Base-by-base conservation (phyloP, 176 grass and related monocot genomes). In the Oryza coarctata region DNA sequence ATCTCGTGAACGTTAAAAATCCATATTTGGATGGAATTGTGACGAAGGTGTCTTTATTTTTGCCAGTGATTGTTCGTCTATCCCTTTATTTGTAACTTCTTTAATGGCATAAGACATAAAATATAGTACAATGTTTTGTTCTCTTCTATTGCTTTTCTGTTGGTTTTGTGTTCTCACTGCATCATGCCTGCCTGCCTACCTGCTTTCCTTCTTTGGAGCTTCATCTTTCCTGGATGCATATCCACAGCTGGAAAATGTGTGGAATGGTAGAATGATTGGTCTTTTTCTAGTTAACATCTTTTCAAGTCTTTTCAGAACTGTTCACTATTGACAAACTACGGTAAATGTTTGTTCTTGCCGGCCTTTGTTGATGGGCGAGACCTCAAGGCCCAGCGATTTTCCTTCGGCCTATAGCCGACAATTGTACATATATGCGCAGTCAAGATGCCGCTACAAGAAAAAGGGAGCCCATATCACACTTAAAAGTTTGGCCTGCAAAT, bases 311-410 rank as follows among this genome's bases (percentile, higher is more conserved):
- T 45, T 87, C 68, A 29, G 22, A 2, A 73, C 75, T 88, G 45
- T 88, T 84, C 28, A 45, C 4, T 75, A 62, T 74, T 80, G 86
- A 84, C 75, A 62, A 69, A 74, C 69, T 73, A n/a, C 58, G 78
- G 32, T 41, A 66, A 76, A 89, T 81, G 87, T 71, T 76, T 80
- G 79, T 89, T 85, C 82, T 49, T 85, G 87, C 77, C 77, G 87
- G 83, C 11, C 65, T 2, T 34, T 43, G 18, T 7, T 18, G 78
- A 82, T 36, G 82, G 32, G 82, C 50, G 82, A 80, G 82, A 64
- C 75, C 82, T 63, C 63, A 63, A 70, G 77, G 71, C 64, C 87
- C 71, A 75, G 43, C 55, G 3, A 77, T 77, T 65, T 58, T 30
- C 31, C 40, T 18, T 64, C 39, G 76, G 77, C 66, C 70, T 52